These are phyloP conservation scores for Elaeagnus macrophylla DNA, from an alignment of 306 rosid genomes.

Conservation along the genomic window DNA sequence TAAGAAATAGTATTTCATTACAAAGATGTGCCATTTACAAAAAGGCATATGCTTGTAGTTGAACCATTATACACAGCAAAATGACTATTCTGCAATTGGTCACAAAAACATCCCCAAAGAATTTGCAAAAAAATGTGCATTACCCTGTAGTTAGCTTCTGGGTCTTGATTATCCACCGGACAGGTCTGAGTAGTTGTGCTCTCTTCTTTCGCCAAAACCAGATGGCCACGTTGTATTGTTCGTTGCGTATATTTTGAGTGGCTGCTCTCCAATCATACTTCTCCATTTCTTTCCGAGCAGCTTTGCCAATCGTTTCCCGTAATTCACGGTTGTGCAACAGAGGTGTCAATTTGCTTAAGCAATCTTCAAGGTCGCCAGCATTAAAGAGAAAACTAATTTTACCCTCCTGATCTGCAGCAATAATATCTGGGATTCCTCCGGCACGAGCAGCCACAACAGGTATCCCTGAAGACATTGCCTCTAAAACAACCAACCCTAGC, in stretches of 20 bases:
- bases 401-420: slow-evolving; percentile 78
- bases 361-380: slow-evolving; percentile 68
- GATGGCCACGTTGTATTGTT: slow-evolving; percentile 82
- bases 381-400: slow-evolving; percentile 62
- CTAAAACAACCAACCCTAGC: slow-evolving; percentile 88
- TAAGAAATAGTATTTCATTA: no score
- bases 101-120: slow-evolving; percentile 19
- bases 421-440: slow-evolving; percentile 93
- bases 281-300: slow-evolving; percentile 86
- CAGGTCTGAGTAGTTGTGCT: slow-evolving; percentile 57
- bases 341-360: slow-evolving; percentile 67
- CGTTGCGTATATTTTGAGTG: slow-evolving; percentile 62
- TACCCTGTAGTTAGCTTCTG: slow-evolving; percentile 50
- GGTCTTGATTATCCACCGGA: slow-evolving; percentile 67
- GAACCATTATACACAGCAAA: no score
- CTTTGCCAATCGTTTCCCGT: slow-evolving; percentile 68
- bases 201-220: slow-evolving; percentile 98
- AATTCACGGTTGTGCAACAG: slow-evolving; percentile 51
- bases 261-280: slow-evolving; percentile 94
- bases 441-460: slow-evolving; percentile 95
- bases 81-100: no score
- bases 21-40: no score
- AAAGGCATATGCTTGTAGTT: no score
- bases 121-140: slow-evolving; percentile 1
- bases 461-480: slow-evolving; percentile 94